A percentile compares a stretch with the other conserved stretches of the same genome.
Conservation (phyloP, 148 eudicot genomes). For the Camellia sinensis region DNA sequence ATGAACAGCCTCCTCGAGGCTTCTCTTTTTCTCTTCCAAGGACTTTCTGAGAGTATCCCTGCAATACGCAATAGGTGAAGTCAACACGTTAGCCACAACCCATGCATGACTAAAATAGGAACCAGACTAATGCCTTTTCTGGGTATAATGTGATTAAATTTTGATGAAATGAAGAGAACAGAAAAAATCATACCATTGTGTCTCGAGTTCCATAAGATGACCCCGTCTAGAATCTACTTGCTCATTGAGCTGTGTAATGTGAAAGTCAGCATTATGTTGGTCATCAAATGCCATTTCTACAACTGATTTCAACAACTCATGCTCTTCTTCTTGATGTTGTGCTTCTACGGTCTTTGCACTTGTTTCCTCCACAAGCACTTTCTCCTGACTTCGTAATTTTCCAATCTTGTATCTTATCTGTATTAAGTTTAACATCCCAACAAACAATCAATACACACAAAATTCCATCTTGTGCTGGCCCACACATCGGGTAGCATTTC, state of each 20-base stretch:
- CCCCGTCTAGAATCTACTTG: conserved; percentile 31
- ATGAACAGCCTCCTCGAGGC: conserved; percentile 40
- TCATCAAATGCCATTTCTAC: conserved; percentile 42
- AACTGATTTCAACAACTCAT: conserved; percentile 43
- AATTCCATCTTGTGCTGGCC: not conserved
- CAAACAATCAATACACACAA: not conserved
- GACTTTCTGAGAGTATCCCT: conserved; percentile 30
- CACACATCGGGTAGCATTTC: not conserved
- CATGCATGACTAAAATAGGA: not conserved
- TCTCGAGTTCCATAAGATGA: conserved; percentile 36
- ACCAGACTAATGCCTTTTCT: not conserved
- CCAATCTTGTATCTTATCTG: conserved; percentile 14
- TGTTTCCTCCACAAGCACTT: conserved; percentile 19
- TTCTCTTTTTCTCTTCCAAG: conserved; percentile 38
- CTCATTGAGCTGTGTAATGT: conserved; percentile 33
- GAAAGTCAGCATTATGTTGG: conserved; percentile 30
- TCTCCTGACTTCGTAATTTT: conserved; percentile 20
- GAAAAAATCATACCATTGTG: conserved; percentile 33
- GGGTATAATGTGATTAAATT: not conserved
- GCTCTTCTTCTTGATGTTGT: conserved; percentile 36
- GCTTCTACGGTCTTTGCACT: conserved; percentile 20
- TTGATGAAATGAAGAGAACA: not conserved
- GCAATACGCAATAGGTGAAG: conserved; percentile 1
- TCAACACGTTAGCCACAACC: not conserved
- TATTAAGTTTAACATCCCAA: not conserved